A percentile compares a stretch with the other conserved stretches of the same genome.
Evolutionary conservation across 129 eudicot species (phyloP).

Genomic region (Tanacetum coccineum): DNA sequence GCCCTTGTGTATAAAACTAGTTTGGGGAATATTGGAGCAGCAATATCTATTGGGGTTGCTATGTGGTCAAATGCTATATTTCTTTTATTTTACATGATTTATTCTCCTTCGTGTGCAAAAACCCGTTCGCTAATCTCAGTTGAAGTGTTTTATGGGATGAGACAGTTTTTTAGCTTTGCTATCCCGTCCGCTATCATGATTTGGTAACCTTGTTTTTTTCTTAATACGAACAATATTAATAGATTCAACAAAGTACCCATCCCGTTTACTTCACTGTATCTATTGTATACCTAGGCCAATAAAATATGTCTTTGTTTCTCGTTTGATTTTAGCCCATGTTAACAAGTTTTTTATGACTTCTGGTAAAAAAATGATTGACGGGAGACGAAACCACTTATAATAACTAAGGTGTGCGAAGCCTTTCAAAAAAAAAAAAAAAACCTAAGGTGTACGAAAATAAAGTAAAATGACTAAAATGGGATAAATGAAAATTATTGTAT

Average conservation of each 20-base stretch:
- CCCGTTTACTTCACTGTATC: not conserved
- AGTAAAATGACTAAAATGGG: no score
- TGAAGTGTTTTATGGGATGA: constrained; percentile 9
- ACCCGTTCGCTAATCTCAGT: constrained; percentile 45
- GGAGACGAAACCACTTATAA: no score
- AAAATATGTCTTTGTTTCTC: not conserved
- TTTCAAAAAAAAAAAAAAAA: no score
- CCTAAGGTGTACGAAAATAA: no score
- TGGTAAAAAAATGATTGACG: no score
- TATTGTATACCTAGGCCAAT: no score
- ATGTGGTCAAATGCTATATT: constrained; percentile 47
- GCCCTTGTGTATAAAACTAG: constrained; percentile 45
- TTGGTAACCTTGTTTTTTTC: not conserved
- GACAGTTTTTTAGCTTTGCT: constrained; percentile 11
- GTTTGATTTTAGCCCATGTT: not conserved
- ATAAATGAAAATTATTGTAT: no score
- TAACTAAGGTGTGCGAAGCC: no score
- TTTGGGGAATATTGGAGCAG: constrained; percentile 46
- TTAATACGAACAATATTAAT: not conserved
- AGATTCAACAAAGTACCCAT: not conserved
- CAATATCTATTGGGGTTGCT: constrained; percentile 44
- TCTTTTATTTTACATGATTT: constrained; percentile 39
- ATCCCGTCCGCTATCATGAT: constrained; percentile 10
- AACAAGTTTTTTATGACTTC: no score
- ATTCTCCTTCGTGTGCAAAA: constrained; percentile 38